Percentiles rank a stretch among this genome's conserved stretches.
Evolutionary conservation across 2,329 filamentous ascomycete genomes (phyloP).

Genomic region (Venturiaceae sp.): DNA sequence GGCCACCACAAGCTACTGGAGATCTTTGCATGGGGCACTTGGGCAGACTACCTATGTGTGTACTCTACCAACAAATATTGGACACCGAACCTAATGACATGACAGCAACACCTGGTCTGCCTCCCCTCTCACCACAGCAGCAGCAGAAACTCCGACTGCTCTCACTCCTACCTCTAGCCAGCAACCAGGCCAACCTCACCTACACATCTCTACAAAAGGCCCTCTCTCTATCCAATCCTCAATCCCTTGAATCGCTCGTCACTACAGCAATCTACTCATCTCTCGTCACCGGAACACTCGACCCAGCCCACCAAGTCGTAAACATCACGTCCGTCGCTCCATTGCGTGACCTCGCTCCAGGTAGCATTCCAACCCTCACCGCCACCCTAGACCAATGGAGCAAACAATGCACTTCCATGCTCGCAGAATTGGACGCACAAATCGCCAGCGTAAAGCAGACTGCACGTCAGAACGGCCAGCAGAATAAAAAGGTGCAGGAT

Average conservation of each 20-base stretch:
- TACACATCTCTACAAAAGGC: slow-evolving; percentile 59
- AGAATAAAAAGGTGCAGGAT: not conserved
- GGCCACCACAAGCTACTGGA: slow-evolving; percentile 62
- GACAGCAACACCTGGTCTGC: slow-evolving; percentile 41
- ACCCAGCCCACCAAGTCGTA: slow-evolving; percentile 65
- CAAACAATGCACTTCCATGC: slow-evolving; percentile 62
- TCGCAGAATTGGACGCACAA: slow-evolving; percentile 66
- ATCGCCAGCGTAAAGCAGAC: slow-evolving; percentile 53
- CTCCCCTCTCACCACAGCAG: slow-evolving; percentile 63
- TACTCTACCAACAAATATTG: not conserved
- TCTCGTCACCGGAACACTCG: slow-evolving; percentile 72
- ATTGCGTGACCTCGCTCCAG: slow-evolving; percentile 73
- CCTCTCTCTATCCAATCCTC: slow-evolving; percentile 56
- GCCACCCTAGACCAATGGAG: slow-evolving; percentile 65
- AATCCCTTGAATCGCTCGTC: slow-evolving; percentile 76
- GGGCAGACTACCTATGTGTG: slow-evolving; percentile 61
- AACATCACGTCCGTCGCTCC: slow-evolving; percentile 73
- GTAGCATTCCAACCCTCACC: slow-evolving; percentile 60
- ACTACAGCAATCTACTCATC: slow-evolving; percentile 82
- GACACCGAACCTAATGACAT: slow-evolving; percentile 1
- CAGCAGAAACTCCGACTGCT: slow-evolving; percentile 81
- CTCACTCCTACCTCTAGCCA: slow-evolving; percentile 70
- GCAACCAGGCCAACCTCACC: slow-evolving; percentile 49
- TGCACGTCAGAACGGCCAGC: slow-evolving; percentile 14
- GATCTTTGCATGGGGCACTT: slow-evolving; percentile 90